Percentiles rank a stretch among this genome's conserved stretches.
Conservation (phyloP, 2,329 filamentous ascomycete genomes). For the Verticillium tricorpus region DNA sequence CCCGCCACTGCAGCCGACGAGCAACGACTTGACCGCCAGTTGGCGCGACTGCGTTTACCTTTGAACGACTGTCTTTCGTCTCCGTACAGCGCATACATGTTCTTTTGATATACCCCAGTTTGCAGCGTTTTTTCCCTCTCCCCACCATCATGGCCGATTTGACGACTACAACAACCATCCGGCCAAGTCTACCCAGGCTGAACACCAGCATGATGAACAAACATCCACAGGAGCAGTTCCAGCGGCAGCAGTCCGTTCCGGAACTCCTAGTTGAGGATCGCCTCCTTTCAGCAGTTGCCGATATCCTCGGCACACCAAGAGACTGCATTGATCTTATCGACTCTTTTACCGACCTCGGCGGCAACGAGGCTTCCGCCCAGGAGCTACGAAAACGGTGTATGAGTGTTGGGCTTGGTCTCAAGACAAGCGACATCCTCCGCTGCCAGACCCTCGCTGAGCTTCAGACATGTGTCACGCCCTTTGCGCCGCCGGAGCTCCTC, state of each 20-base stretch:
- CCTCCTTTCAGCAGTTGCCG: slow-evolving; percentile 27
- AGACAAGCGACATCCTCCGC: slow-evolving; percentile 34
- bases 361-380: slow-evolving; percentile 29
- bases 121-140: not conserved
- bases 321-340: slow-evolving; percentile 29
- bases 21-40: not conserved
- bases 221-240: not conserved
- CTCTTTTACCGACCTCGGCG: slow-evolving; percentile 41
- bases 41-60: not conserved
- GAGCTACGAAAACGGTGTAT: slow-evolving; percentile 28
- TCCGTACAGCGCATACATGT: not conserved
- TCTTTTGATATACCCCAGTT: slow-evolving; percentile 7
- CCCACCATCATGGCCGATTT: slow-evolving; percentile 8
- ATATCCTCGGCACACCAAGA: slow-evolving; percentile 28
- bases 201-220: slow-evolving; percentile 14
- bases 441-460: slow-evolving; percentile 40
- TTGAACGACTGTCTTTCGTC: not conserved
- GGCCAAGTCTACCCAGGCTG: slow-evolving; percentile 16
- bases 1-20: not conserved
- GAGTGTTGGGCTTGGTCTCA: slow-evolving; percentile 28
- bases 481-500: not conserved
- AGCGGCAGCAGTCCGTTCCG: not conserved
- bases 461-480: slow-evolving; percentile 33
- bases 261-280: slow-evolving; percentile 21
- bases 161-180: not conserved